These are phyloP conservation scores for Parsonsia alboflavescens DNA, from an alignment of 257 asterid species.

Conservation along the genomic window DNA sequence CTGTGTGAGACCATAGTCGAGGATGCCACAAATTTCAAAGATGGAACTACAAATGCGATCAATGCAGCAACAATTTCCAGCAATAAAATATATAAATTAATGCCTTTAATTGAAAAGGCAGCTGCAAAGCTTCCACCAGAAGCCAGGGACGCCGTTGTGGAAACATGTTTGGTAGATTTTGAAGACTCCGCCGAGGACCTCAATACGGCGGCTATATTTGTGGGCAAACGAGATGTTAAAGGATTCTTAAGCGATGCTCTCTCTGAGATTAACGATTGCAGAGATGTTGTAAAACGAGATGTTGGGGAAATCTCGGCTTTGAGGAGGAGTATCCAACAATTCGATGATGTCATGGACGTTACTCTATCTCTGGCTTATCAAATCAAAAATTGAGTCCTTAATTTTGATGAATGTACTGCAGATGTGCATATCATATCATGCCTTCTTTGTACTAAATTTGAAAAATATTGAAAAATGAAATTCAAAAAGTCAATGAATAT, in stretches of 20 bases:
- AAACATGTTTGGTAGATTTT: slow-evolving; percentile 23
- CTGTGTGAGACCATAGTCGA: slow-evolving; percentile 37
- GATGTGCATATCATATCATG: too few species aligned
- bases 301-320: slow-evolving; percentile 22
- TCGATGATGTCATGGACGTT: slow-evolving; percentile 27
- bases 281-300: slow-evolving; percentile 26
- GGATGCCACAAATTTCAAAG: slow-evolving; percentile 27
- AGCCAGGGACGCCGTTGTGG: slow-evolving; percentile 11
- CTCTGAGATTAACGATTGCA: slow-evolving; percentile 24
- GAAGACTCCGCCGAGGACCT: slow-evolving; percentile 23
- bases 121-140: slow-evolving; percentile 1
- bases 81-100: slow-evolving; percentile 4
- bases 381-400: neutral
- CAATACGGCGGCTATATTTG: slow-evolving; percentile 16
- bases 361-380: slow-evolving; percentile 34
- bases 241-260: slow-evolving; percentile 29
- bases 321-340: neutral
- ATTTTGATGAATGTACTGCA: too few species aligned
- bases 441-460: too few species aligned
- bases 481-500: too few species aligned
- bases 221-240: slow-evolving; percentile 16
- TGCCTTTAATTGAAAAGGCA: slow-evolving; percentile 19
- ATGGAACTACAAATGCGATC: slow-evolving; percentile 39
- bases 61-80: slow-evolving; percentile 22
- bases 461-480: too few species aligned